Evolutionary conservation across 2,329 filamentous ascomycete genomes (phyloP), one percentile per base, ranked within the genome.

Genomic region (Claviceps capensis): DNA sequence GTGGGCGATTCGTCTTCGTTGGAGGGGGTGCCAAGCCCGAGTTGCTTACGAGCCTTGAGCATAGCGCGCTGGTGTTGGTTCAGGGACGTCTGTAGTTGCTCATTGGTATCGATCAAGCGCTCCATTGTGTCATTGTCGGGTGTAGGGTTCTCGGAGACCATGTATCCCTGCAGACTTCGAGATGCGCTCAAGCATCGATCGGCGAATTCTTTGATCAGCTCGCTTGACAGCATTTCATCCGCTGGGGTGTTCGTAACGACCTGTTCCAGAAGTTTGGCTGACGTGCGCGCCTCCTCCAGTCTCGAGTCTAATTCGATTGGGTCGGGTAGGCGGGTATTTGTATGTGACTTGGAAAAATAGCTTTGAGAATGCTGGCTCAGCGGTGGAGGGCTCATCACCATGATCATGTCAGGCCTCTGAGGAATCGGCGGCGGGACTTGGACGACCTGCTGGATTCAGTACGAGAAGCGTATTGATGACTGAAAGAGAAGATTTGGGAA

Each of bases 61-160:
- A 94, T 72, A 9, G 88, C 85, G 51, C 89, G 82, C 67, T 95
- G 88, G 66, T 96, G 88, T 63, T 88, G 83, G 57, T 82, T 93
- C 42, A 91, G 75, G 0, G 90, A 84, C 45, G 86, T 80, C 55
- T 88, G 86, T 34, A 98, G 74, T 63, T 91, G 86, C 67, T 97
- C 93, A 64, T 95, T 95, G 14, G 88, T 93, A 67, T 96, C 89
- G 62, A 98, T 95, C 55, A 98, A 72, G 14, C 82, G 90, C 63
- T 93, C 82, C 78, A 97, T 88, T 1, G 91, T 97, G 59, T 95
- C 85, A 61, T 95, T 91, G 66, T 97, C 93, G 0, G 91, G 90
- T 1, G 79, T 65, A 0, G 91, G 90, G 63, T 88, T 79, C 52
- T 85, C 82, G 47, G 83, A 80, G 43, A 82, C 76, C 74, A 97